Evolutionary conservation across 2,329 filamentous ascomycete genomes (phyloP), one percentile per base, ranked within the genome.

Genomic region (Fusarium neocosmosporiellum): DNA sequence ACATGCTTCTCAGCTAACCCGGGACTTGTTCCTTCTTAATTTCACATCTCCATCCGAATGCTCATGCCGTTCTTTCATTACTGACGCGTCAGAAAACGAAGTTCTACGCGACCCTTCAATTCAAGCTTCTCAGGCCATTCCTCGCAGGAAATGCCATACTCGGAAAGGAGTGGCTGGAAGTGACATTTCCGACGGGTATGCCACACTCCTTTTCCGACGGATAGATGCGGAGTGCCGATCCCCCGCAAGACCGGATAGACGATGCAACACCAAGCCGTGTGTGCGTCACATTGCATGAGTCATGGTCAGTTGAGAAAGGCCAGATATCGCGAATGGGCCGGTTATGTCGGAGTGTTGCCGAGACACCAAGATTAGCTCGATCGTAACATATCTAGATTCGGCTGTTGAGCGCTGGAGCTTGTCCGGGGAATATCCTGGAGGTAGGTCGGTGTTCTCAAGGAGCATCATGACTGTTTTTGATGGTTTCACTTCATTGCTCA

Each of bases 121-220:
- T 53, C 11, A 18, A 14, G 7, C 27, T 20, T 48, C 48, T 53
- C 27, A 53, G 27, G 18, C 48, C 48, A 53, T 53, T 53, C 18
- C 24, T 22, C 4, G 6, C 55, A 61, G 69, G 61, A 72, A 72
- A 72, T 31, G 11, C 48, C 33, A 34, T 4, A 24, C 20, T 18
- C 53, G 53, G 29, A 14, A 34, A 34, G 24, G 31, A 18, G 53
- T 53, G 48, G 18, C 18, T 20, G 18, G 27, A 31, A 20, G 18
- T 20, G 48, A 20, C 48, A 33, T 55, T 22, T 22, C 53, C 33
- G 29, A 55, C 53, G 53, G 53, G 33, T 55, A 55, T 55, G 31
- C 9, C 9, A 18, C 10, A 9, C 20, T 9, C 11, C 53, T 71
- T 72, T 59, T 72, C 69, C 69, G 69, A 65, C 9, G 33, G 22